Percentiles rank a stretch among this genome's conserved stretches.
Evolutionary conservation across 2,329 filamentous ascomycete species (phyloP).

Genomic region (Neopestalotiopsis sp.): DNA sequence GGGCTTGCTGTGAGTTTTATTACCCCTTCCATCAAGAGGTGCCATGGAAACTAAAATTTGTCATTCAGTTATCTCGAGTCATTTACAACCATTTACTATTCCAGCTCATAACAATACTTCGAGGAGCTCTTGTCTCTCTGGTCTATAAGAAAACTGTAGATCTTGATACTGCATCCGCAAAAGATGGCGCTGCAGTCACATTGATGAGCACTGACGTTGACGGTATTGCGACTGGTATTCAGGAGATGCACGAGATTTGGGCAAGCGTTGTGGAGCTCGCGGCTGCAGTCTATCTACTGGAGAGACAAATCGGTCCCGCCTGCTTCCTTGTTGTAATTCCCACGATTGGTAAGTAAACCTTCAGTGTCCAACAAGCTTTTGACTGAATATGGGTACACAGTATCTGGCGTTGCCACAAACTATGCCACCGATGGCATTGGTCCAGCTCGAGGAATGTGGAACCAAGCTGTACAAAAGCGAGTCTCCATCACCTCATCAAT

Average conservation of each 20-base stretch:
- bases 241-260: slow-evolving; percentile 47
- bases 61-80: not conserved
- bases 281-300: slow-evolving; percentile 52
- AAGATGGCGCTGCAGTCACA: slow-evolving; percentile 49
- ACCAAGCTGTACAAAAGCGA: slow-evolving; percentile 41
- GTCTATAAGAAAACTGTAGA: slow-evolving; percentile 41
- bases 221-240: slow-evolving; percentile 41
- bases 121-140: slow-evolving; percentile 38
- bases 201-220: slow-evolving; percentile 56
- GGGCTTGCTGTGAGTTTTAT: slow-evolving; percentile 8
- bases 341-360: slow-evolving; percentile 11
- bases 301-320: slow-evolving; percentile 51
- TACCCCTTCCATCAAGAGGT: not conserved
- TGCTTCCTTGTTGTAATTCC: slow-evolving; percentile 51
- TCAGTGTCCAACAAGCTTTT: not conserved
- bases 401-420: slow-evolving; percentile 25
- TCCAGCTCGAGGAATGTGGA: slow-evolving; percentile 41
- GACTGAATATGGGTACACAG: slow-evolving; percentile 20
- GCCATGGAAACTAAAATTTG: not conserved
- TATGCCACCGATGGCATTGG: slow-evolving; percentile 33
- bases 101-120: slow-evolving; percentile 30
- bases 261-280: slow-evolving; percentile 46
- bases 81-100: slow-evolving; percentile 6
- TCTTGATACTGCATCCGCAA: slow-evolving; percentile 27
- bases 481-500: slow-evolving; percentile 37